Evolutionary conservation across 306 rosid genomes (phyloP).

Genomic region (Fragaria vesca): DNA sequence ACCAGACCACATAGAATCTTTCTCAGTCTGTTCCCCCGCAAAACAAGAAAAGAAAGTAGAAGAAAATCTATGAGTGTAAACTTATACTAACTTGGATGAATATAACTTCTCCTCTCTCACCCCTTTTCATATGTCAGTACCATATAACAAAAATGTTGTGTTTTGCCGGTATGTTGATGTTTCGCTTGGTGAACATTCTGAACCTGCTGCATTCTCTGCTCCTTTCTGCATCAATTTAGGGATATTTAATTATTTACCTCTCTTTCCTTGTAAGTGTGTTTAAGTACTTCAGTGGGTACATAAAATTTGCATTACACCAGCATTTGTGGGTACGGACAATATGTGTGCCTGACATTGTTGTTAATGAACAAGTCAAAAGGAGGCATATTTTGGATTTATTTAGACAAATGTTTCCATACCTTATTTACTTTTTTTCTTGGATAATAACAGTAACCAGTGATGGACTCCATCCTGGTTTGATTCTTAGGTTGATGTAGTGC

Average conservation of each 20-base stretch:
- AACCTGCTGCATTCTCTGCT: not conserved
- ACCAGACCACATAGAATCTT: not conserved
- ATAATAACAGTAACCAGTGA: not conserved
- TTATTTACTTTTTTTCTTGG: slow-evolving; percentile 1
- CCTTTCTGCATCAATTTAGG: not conserved
- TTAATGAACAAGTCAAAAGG: not conserved
- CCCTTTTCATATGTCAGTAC: not conserved
- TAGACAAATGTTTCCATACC: not conserved
- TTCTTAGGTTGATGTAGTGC: slow-evolving; percentile 9
- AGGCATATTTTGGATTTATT: not conserved
- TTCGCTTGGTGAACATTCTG: not conserved
- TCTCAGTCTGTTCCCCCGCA: not conserved
- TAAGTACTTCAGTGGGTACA: no score
- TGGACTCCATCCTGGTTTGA: not conserved
- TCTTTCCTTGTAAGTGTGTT: not conserved
- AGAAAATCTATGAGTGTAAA: not conserved
- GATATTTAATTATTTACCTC: not conserved
- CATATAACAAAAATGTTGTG: not conserved
- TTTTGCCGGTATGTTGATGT: not conserved
- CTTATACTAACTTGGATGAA: not conserved
- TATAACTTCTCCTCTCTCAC: not conserved
- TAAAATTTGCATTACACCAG: not conserved
- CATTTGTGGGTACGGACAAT: not conserved
- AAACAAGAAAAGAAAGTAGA: no score
- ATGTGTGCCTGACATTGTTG: not conserved